Conservation (phyloP, 2,329 filamentous ascomycete species). For the Cercospora janseana region DNA sequence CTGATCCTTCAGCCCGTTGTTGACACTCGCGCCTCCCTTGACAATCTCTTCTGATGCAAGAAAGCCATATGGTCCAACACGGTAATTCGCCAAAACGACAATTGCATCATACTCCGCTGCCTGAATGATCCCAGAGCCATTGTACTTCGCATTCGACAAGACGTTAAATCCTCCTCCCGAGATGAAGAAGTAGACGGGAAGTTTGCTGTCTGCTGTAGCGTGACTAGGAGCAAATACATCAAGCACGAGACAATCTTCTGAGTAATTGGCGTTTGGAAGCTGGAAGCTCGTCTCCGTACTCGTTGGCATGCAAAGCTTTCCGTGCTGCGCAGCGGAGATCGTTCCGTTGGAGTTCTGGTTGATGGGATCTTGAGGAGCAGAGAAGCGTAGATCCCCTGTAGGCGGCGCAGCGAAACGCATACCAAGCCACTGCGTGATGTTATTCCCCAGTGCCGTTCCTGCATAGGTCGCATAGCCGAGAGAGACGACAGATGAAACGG, state of each 20-base stretch:
- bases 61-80: conserved; percentile 72
- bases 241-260: conserved; percentile 69
- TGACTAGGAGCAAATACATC: conserved; percentile 61
- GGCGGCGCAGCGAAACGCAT: conserved; percentile 73
- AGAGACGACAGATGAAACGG: conserved; percentile 52
- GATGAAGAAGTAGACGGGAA: conserved; percentile 69
- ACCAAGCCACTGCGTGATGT: conserved; percentile 69
- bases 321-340: conserved; percentile 53
- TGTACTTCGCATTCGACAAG: conserved; percentile 51
- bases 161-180: conserved; percentile 51
- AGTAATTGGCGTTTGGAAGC: neutral
- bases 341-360: conserved; percentile 40
- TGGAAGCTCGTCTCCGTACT: neutral
- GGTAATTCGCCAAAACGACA: conserved; percentile 72
- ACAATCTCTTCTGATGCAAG: conserved; percentile 58
- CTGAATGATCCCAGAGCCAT: conserved; percentile 60
- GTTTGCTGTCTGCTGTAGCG: conserved; percentile 49
- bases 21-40: conserved; percentile 52
- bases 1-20: conserved; percentile 70
- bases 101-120: conserved; percentile 62
- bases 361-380: conserved; percentile 63
- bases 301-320: conserved; percentile 39
- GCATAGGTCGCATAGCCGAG: conserved; percentile 66
- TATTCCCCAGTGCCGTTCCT: conserved; percentile 55
- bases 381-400: conserved; percentile 63